A percentile compares a stretch with the other conserved stretches of the same genome.
Conservation (phyloP, 345 rosid genomes). For the Salix arbutifolia region DNA sequence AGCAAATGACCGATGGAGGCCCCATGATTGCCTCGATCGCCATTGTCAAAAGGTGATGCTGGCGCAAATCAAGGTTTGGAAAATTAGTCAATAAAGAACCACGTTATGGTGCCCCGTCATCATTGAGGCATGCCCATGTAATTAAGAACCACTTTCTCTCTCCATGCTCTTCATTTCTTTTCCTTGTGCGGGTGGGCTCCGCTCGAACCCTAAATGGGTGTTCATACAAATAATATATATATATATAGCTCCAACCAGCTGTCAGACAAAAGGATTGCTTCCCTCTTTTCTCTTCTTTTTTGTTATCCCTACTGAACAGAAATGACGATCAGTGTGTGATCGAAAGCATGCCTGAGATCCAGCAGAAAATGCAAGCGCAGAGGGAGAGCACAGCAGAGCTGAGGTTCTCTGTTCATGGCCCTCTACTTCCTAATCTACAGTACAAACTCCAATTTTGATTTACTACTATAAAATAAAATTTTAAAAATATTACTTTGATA, state of each 20-base stretch:
- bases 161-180: neutral
- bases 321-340: neutral
- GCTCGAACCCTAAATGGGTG: constrained; percentile 10
- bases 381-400: too few relatives aligned
- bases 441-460: too few relatives aligned
- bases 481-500: too few relatives aligned
- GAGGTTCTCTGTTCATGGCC: too few relatives aligned
- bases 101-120: neutral
- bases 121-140: neutral
- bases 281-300: neutral
- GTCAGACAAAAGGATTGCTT: constrained; percentile 1
- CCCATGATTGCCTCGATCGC: neutral
- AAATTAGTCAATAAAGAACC: neutral
- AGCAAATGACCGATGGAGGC: neutral
- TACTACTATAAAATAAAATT: too few relatives aligned
- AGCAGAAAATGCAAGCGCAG: neutral
- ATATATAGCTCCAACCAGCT: constrained; percentile 11
- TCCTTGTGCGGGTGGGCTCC: constrained; percentile 13
- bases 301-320: neutral
- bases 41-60: neutral
- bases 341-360: neutral
- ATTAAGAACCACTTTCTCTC: neutral
- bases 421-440: too few relatives aligned
- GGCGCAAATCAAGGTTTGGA: constrained; percentile 12
- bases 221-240: neutral